Percentiles rank a stretch among this genome's conserved stretches.
Conservation (phyloP, 2,329 filamentous ascomycete genomes). For the Huntiella bhutanensis region DNA sequence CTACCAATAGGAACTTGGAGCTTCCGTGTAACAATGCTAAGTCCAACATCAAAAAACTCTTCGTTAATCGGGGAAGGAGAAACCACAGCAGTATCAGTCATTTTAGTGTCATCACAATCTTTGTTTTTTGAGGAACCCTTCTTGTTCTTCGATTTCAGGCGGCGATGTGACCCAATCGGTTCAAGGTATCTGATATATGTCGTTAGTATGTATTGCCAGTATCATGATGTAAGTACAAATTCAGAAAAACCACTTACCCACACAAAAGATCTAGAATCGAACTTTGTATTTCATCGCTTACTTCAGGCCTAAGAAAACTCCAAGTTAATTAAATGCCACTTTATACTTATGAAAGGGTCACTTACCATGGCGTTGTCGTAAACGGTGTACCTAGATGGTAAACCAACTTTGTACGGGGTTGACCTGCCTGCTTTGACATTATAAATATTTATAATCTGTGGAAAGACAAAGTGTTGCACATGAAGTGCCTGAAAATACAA, state of each 20-base stretch:
- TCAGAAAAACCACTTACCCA: slow-evolving; percentile 26
- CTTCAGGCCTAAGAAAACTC: slow-evolving; percentile 35
- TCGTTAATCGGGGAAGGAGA: slow-evolving; percentile 29
- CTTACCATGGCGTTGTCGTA: slow-evolving; percentile 39
- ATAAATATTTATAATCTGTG: neutral
- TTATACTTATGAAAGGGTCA: neutral
- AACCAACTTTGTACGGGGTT: slow-evolving; percentile 33
- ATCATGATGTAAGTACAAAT: neutral
- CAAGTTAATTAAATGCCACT: neutral
- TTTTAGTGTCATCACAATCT: slow-evolving; percentile 9
- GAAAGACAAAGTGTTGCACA: too few relatives aligned
- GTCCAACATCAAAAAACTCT: slow-evolving; percentile 42
- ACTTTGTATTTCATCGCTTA: slow-evolving; percentile 39
- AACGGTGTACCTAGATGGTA: slow-evolving; percentile 50
- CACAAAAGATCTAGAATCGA: slow-evolving; percentile 47
- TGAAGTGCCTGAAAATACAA: too few relatives aligned
- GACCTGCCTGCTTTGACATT: slow-evolving; percentile 3
- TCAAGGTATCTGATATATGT: slow-evolving; percentile 32
- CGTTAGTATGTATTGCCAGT: slow-evolving; percentile 1
- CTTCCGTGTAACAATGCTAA: slow-evolving; percentile 41
- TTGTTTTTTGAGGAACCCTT: slow-evolving; percentile 14
- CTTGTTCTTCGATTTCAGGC: slow-evolving; percentile 24
- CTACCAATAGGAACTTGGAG: slow-evolving; percentile 28
- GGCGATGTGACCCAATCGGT: slow-evolving; percentile 44
- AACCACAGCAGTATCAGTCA: neutral